Conservation (phyloP, 257 asterid species). For the Leonotis leonurus region DNA sequence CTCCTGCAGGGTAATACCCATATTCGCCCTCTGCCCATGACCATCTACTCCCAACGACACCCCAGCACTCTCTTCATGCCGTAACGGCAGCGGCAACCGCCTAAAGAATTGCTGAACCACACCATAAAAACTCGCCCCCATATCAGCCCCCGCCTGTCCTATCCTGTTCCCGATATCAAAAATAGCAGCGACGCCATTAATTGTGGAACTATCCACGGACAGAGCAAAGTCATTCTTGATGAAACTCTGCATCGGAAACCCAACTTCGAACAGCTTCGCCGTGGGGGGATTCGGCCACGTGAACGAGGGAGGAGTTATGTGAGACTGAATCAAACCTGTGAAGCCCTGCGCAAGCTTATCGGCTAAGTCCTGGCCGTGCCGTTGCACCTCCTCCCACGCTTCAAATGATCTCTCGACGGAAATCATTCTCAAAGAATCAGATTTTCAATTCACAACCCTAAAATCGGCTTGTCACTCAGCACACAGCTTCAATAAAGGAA, state of each 20-base stretch:
- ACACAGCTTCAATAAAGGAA: background rate
- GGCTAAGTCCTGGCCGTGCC: conserved; percentile 88
- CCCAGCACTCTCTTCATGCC: conserved; percentile 49
- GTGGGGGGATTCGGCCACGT: conserved; percentile 69
- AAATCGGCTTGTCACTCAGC: conserved; percentile 8
- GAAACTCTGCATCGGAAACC: conserved; percentile 54
- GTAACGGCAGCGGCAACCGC: conserved; percentile 66
- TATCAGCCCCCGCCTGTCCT: conserved; percentile 85
- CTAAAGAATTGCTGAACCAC: conserved; percentile 68
- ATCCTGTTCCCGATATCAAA: conserved; percentile 83
- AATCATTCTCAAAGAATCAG: conserved; percentile 38
- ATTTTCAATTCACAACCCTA: conserved; percentile 14
- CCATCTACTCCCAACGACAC: conserved; percentile 32
- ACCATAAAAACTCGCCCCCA: conserved; percentile 74
- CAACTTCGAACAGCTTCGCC: conserved; percentile 77
- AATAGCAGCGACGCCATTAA: conserved; percentile 74
- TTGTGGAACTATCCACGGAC: conserved; percentile 48
- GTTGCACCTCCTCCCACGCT: conserved; percentile 99
- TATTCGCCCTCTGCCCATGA: conserved; percentile 32
- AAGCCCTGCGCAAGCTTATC: conserved; percentile 84
- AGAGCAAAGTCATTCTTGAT: conserved; percentile 54
- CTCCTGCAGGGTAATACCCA: conserved; percentile 57
- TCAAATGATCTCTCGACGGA: conserved; percentile 93
- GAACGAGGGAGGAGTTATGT: conserved; percentile 69
- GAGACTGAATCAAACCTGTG: conserved; percentile 75